phyloP scores from a whole-genome alignment of 176 grass and related monocot species.

The Neostapfia colusana region DNA sequence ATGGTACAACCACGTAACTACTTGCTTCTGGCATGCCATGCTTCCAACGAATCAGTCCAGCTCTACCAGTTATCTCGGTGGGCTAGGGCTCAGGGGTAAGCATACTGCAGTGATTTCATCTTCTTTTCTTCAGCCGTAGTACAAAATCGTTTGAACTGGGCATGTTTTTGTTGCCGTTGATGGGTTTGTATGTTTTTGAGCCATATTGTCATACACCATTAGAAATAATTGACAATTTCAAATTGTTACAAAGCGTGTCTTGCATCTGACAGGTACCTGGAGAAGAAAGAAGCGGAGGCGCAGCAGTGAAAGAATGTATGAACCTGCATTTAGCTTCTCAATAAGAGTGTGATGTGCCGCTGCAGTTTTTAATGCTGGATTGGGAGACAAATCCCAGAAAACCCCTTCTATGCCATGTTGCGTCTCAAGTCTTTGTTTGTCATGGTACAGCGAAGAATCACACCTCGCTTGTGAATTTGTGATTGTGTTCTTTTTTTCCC shows the following conservation, averaged over 20 bases:
- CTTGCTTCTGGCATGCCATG: constrained; percentile 76
- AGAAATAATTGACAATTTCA: no score
- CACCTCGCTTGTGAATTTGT: background rate
- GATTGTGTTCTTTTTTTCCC: background rate
- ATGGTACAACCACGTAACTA: constrained; percentile 86
- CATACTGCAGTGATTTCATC: background rate
- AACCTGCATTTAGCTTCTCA: constrained; percentile 10
- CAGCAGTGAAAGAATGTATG: constrained; percentile 43
- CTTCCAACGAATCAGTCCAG: constrained; percentile 75
- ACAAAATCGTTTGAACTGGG: no score
- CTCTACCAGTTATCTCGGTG: constrained; percentile 76
- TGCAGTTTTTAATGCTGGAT: background rate
- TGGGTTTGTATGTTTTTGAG: no score
- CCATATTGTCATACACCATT: no score
- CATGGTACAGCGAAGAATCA: background rate
- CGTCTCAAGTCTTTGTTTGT: background rate
- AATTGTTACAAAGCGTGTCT: no score
- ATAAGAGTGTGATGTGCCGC: constrained; percentile 14
- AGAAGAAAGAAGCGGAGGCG: constrained; percentile 58
- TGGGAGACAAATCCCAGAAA: background rate
- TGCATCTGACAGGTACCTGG: constrained; percentile 48
- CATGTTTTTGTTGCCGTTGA: no score
- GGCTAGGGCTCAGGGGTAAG: constrained; percentile 65
- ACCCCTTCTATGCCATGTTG: background rate
- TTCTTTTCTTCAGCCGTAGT: no score